phyloP scores from a whole-genome alignment of 2,329 filamentous ascomycete genomes.

The Ceratocystiopsis brevicomis region DNA sequence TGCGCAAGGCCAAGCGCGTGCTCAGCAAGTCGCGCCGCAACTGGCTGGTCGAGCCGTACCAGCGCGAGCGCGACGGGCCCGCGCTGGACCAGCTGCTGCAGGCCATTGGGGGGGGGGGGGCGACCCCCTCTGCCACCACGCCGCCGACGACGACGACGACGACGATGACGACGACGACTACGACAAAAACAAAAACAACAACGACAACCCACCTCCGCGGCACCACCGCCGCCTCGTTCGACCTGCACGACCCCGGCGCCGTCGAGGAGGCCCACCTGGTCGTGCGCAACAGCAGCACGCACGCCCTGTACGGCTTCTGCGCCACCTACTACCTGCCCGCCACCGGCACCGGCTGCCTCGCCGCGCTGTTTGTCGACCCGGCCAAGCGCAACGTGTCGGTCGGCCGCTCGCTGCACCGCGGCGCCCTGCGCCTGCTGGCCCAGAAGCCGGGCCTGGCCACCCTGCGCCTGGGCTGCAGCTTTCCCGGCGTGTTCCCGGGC shows the following conservation, averaged over 20 bases:
- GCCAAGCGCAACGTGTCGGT: slow-evolving; percentile 73
- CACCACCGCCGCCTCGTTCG: slow-evolving; percentile 56
- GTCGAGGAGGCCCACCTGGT: slow-evolving; percentile 77
- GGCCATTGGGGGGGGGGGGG: slow-evolving; percentile 22
- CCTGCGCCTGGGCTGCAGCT: slow-evolving; percentile 61
- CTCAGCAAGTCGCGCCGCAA: slow-evolving; percentile 69
- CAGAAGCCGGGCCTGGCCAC: slow-evolving; percentile 56
- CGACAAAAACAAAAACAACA: too few relatives aligned
- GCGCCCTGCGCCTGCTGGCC: slow-evolving; percentile 55
- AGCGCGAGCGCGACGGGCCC: slow-evolving; percentile 54
- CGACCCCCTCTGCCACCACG: too few relatives aligned
- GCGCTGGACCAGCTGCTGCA: slow-evolving; percentile 60
- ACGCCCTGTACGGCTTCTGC: slow-evolving; percentile 79
- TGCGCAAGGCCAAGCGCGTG: slow-evolving; percentile 72
- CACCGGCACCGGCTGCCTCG: slow-evolving; percentile 57
- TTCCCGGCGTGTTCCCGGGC: slow-evolving; percentile 74
- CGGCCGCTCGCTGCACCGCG: slow-evolving; percentile 71
- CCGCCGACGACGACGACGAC: too few relatives aligned
- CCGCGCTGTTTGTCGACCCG: slow-evolving; percentile 78
- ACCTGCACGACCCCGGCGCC: slow-evolving; percentile 43
- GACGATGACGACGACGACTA: too few relatives aligned
- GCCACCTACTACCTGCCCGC: slow-evolving; percentile 63
- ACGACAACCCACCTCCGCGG: slow-evolving; percentile 40
- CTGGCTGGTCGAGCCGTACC: slow-evolving; percentile 84
- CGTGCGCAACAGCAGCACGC: slow-evolving; percentile 82